Evolutionary conservation across 1,284 basidiomycete genomes (phyloP).

Genomic region (Phaffia rhodozyma): DNA sequence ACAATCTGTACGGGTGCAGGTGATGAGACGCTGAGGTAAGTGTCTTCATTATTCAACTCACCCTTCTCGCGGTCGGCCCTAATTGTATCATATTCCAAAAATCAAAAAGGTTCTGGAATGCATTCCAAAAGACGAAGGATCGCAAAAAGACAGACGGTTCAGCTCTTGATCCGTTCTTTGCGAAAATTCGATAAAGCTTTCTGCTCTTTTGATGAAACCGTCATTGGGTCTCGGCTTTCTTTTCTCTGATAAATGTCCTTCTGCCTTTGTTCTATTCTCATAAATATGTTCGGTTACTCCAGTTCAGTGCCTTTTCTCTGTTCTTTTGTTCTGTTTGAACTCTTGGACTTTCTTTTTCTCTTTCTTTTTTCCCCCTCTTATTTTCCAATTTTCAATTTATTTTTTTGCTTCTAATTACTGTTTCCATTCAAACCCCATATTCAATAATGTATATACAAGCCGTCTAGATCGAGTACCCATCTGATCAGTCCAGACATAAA

Average conservation of each 20-base stretch:
- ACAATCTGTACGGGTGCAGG: slow-evolving; percentile 97
- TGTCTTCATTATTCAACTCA: background rate
- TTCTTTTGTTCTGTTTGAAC: too few relatives aligned
- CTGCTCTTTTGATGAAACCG: background rate
- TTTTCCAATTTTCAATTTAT: slow-evolving; percentile 19
- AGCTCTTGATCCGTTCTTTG: slow-evolving; percentile 13
- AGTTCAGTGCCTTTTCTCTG: too few relatives aligned
- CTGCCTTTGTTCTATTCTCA: too few relatives aligned
- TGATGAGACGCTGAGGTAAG: slow-evolving; percentile 69
- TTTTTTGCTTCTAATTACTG: background rate
- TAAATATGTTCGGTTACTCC: too few relatives aligned
- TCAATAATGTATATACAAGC: too few relatives aligned
- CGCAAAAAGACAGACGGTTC: slow-evolving; percentile 6
- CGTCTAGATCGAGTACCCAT: too few relatives aligned
- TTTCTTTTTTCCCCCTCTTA: slow-evolving; percentile 10
- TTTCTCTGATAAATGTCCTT: background rate
- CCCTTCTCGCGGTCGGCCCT: background rate
- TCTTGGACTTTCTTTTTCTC: background rate
- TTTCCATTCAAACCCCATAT: background rate
- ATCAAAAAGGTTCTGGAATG: slow-evolving; percentile 71
- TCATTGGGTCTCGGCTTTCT: background rate
- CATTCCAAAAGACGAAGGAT: slow-evolving; percentile 53
- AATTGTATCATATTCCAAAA: too few relatives aligned
- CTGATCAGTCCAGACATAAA: too few relatives aligned
- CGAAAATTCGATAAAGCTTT: slow-evolving; percentile 14